phyloP scores from a whole-genome alignment of 371 early-diverging fungal genomes.

The Actinomortierella ambigua region DNA sequence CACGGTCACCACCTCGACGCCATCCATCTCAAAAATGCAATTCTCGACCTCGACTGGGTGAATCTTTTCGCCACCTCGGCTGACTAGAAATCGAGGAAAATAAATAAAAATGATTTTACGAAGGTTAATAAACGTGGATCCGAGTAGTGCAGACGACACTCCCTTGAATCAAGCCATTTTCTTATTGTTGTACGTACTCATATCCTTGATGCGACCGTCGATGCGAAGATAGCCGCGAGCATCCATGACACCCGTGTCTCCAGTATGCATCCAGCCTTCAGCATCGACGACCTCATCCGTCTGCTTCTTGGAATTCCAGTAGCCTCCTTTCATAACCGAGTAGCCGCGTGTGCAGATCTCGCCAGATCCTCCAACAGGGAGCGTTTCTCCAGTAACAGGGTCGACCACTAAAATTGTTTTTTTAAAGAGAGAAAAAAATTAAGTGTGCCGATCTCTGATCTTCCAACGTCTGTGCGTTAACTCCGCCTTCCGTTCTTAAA shows the following conservation, averaged over 20 bases:
- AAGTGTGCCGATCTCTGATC: no score
- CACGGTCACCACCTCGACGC: conserved; percentile 44
- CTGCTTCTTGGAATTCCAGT: conserved; percentile 51
- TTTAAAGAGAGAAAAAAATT: no score
- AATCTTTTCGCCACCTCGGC: conserved; percentile 54
- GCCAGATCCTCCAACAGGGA: conserved; percentile 44
- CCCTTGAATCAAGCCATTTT: conserved; percentile 19
- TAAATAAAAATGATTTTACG: conserved; percentile 12
- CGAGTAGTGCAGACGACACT: conserved; percentile 4
- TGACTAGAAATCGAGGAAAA: conserved; percentile 41
- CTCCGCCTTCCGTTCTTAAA: no score
- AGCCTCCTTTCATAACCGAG: conserved; percentile 55
- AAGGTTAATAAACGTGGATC: background rate
- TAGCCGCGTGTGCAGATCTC: conserved; percentile 63
- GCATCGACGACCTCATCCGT: conserved; percentile 51
- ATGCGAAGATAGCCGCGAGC: conserved; percentile 56
- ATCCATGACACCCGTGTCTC: conserved; percentile 49
- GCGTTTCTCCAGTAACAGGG: conserved; percentile 27
- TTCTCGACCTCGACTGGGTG: conserved; percentile 53
- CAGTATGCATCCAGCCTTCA: conserved; percentile 68
- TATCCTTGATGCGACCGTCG: conserved; percentile 60
- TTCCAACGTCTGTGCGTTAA: no score
- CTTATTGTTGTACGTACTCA: no score
- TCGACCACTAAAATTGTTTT: conserved; percentile 24
- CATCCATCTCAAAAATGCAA: conserved; percentile 42